phyloP scores from a whole-genome alignment of 2,329 filamentous ascomycete genomes.

The Xylaria sp. region DNA sequence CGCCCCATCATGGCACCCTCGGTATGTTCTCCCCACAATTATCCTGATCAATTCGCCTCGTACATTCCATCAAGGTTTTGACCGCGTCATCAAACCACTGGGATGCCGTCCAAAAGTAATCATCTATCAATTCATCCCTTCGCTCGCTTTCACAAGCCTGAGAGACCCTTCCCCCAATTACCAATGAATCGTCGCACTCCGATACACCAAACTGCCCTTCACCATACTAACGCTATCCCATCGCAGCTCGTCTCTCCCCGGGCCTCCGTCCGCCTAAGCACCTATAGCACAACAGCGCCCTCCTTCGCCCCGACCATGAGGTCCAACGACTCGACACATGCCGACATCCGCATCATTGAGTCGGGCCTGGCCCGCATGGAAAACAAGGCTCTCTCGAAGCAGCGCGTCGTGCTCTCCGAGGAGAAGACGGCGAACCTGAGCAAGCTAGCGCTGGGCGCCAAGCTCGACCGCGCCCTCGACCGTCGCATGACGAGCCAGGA shows the following conservation, averaged over 20 bases:
- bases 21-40: constrained; percentile 50
- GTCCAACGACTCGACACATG: constrained; percentile 60
- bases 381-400: constrained; percentile 81
- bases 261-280: constrained; percentile 63
- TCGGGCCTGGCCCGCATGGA: constrained; percentile 85
- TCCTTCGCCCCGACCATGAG: constrained; percentile 64
- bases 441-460: constrained; percentile 87
- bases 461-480: constrained; percentile 85
- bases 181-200: no score
- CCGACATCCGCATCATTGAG: constrained; percentile 72
- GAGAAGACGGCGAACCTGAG: constrained; percentile 82
- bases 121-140: not conserved
- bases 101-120: no score
- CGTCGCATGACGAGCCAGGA: constrained; percentile 89
- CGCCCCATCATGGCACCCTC: constrained; percentile 68
- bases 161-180: no score
- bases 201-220: no score
- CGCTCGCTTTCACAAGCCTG: not conserved
- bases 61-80: no score
- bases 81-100: no score
- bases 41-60: not conserved
- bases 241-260: constrained; percentile 49
- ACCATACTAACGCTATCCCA: not conserved
- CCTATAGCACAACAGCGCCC: constrained; percentile 63
- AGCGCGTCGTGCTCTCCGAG: constrained; percentile 79